Percentiles rank a stretch among this genome's conserved stretches.
phyloP scores from a whole-genome alignment of 1,139 yeast genomes.

The Keqinozyma sinolaborantium region DNA sequence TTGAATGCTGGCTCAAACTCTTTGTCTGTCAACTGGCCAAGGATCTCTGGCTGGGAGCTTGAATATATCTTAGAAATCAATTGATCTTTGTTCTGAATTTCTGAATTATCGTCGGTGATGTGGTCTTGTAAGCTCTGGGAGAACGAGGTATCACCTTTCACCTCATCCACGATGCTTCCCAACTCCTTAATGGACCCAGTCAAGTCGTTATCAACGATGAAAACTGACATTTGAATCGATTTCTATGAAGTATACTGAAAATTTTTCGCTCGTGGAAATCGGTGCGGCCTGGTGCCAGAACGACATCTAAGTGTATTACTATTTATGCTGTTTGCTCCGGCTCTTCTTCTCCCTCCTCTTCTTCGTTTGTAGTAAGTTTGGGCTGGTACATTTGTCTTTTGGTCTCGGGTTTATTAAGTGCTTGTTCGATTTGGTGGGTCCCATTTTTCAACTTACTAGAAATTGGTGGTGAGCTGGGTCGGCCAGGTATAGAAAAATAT shows the following conservation, averaged over 20 bases:
- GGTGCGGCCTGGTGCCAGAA: background rate
- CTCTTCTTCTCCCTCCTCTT: constrained; percentile 18
- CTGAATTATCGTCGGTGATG: constrained; percentile 15
- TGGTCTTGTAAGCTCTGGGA: constrained; percentile 22
- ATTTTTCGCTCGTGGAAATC: constrained; percentile 4
- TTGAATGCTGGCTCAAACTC: constrained; percentile 47
- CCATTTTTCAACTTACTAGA: constrained; percentile 17
- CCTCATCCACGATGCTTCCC: constrained; percentile 35
- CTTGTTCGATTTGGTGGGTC: constrained; percentile 1
- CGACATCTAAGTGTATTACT: background rate
- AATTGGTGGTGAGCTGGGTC: constrained; percentile 38
- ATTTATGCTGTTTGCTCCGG: constrained; percentile 1
- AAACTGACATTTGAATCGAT: constrained; percentile 33
- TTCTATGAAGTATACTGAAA: constrained; percentile 5
- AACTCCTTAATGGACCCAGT: constrained; percentile 41
- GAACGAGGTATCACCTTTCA: constrained; percentile 23
- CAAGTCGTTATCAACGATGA: constrained; percentile 45
- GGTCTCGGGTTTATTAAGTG: constrained; percentile 2
- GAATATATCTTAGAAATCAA: constrained; percentile 25
- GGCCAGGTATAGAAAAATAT: constrained; percentile 8
- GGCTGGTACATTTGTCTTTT: constrained; percentile 6
- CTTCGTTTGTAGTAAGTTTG: constrained; percentile 14
- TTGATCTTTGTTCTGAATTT: constrained; percentile 25
- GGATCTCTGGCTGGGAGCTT: constrained; percentile 21
- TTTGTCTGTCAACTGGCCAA: constrained; percentile 37